Percentiles rank a stretch among this genome's conserved stretches.
phyloP scores from a whole-genome alignment of 306 rosid species.

The Rosa multiflora region DNA sequence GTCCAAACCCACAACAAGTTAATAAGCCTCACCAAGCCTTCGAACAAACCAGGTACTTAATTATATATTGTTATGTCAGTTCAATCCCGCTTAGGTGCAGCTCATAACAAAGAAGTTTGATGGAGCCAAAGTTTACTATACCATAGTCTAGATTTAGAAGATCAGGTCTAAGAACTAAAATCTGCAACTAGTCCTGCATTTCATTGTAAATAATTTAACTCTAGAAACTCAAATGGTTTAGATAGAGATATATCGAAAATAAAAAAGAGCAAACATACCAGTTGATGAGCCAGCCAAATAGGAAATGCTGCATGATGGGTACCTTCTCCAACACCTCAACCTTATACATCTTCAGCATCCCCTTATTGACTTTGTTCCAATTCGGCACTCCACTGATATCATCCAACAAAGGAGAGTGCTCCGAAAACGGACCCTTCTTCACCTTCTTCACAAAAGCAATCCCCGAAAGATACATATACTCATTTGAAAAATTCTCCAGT shows the following conservation, averaged over 20 bases:
- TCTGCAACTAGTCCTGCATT: neutral
- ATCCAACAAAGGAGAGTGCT: slow-evolving; percentile 94
- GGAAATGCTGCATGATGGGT: slow-evolving; percentile 98
- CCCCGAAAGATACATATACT: slow-evolving; percentile 70
- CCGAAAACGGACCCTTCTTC: slow-evolving; percentile 93
- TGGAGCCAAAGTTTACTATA: too few relatives aligned
- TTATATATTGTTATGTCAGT: neutral
- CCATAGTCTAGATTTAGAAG: neutral
- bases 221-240: neutral
- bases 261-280: slow-evolving; percentile 45
- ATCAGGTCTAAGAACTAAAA: neutral
- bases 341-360: slow-evolving; percentile 93
- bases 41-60: neutral
- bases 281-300: slow-evolving; percentile 77
- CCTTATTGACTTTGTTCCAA: slow-evolving; percentile 93
- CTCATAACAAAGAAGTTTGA: neutral
- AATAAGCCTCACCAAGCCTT: neutral
- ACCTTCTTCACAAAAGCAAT: slow-evolving; percentile 74
- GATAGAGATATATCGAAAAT: neutral
- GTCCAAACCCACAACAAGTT: neutral
- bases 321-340: slow-evolving; percentile 96
- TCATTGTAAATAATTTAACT: neutral
- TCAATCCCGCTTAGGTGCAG: neutral
- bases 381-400: slow-evolving; percentile 93
- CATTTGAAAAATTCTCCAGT: slow-evolving; percentile 71